phyloP scores from a whole-genome alignment of 1,284 basidiomycete genomes.

The Sparassis latifolia region DNA sequence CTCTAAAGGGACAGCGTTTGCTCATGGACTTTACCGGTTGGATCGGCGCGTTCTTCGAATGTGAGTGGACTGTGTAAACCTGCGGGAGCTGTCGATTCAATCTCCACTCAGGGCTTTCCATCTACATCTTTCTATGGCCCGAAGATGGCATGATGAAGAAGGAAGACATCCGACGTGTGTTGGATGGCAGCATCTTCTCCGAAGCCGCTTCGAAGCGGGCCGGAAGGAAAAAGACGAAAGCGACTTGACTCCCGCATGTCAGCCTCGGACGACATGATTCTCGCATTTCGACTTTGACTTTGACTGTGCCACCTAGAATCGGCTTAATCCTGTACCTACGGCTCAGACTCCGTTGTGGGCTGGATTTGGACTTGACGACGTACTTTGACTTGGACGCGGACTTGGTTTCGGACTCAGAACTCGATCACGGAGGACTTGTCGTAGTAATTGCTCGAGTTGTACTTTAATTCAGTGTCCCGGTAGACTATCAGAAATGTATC shows the following conservation, averaged over 20 bases:
- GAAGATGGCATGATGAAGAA: slow-evolving; percentile 38
- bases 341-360: too few relatives aligned
- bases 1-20: slow-evolving; percentile 26
- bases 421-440: too few relatives aligned
- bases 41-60: slow-evolving; percentile 28
- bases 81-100: not conserved
- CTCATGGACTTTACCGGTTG: slow-evolving; percentile 32
- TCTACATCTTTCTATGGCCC: slow-evolving; percentile 44
- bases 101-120: slow-evolving; percentile 30
- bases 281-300: too few relatives aligned
- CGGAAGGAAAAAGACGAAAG: slow-evolving; percentile 7
- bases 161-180: slow-evolving; percentile 42
- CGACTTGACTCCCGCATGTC: not conserved
- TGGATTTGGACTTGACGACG: too few relatives aligned
- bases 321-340: too few relatives aligned
- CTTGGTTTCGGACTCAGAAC: too few relatives aligned
- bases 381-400: too few relatives aligned
- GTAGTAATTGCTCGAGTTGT: too few relatives aligned
- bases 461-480: too few relatives aligned
- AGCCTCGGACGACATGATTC: too few relatives aligned
- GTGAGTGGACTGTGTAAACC: slow-evolving; percentile 12
- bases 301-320: too few relatives aligned
- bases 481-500: too few relatives aligned
- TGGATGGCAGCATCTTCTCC: slow-evolving; percentile 31
- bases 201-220: slow-evolving; percentile 13